Base-by-base conservation (phyloP, 2,329 filamentous ascomycete genomes). In the Aspergillus transmontanensis region DNA sequence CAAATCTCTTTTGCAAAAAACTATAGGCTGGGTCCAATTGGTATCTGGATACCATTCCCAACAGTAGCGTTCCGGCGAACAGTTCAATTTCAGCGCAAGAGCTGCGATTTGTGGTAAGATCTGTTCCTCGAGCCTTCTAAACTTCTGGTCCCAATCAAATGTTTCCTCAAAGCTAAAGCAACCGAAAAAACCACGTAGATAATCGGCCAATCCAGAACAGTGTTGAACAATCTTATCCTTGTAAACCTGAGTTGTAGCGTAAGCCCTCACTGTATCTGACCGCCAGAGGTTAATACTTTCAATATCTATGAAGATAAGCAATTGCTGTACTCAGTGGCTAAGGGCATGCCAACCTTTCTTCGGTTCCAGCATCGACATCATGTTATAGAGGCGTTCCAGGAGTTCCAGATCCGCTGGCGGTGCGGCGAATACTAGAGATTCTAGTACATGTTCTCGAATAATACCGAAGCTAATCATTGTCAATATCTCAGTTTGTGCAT, bases 201-300 rank as follows among this genome's bases (percentile, higher is more conserved):
- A 26, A n/a, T 34, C 48, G 26, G 19, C 32, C 5, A 58, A 10
- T 9, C 6, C 7, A 16, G 12, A 11, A 28, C 34, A 63, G 14
- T 45, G 4, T 16, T 28, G 48, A 28, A 12, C 21, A 11, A 46
- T 19, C 9, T 16, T 21, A 36, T 39, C 26, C 9, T 16, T 34
- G 9, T 26, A 26, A n/a, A 12, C 46, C 28, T 28, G 48, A 19
- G 26, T 30, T 30, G 6, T 30, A 26, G 28, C 26, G 53, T 63
- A 63, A 12, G 60, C 57, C 36, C 46, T 46, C 16, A 59, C 19
- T n/a, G 60, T 63, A 54, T 63, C 43, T 21, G 63, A 56, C 19
- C 23, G 59, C 63, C 63, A 63, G n/a, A 34, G 4, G 10, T 12
- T 14, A 6, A 61, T 32, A 10, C 19, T 56, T 30, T 63, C 48